Evolutionary conservation across 495 filamentous ascomycete species (phyloP), one percentile per base, ranked within the genome.

Genomic region (Beverwykella pulmonaria): DNA sequence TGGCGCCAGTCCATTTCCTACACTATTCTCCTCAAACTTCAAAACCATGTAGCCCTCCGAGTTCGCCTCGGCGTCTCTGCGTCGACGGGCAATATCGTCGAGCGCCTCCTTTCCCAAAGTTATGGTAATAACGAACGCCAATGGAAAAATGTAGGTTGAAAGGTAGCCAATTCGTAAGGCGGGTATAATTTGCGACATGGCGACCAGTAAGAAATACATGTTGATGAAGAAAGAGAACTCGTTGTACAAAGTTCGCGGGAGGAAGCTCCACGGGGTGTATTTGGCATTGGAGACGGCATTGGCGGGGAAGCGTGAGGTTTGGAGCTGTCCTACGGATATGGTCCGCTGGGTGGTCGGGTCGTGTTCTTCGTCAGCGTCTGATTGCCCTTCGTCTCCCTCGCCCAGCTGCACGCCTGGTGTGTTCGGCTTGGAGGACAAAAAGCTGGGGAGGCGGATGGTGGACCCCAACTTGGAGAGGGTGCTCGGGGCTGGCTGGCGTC

Each of bases 201-300:
- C 95, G 4, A 99, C 95, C 6, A 98, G 83, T 8, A 99, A 83
- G 76, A 98, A 99, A 73, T 99, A 99, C 73, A 97, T 88, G 81
- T 99, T 99, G 83, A 98, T 97, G 78, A 99, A 99, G 79, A 98
- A 98, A 49, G 92, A 96, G 74, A 99, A 99, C 71, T 99, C 95
- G 79, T 98, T 97, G 75, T 96, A 99, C 14, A 98, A 81, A 0
- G 95, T 98, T 25, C 91, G 82, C 3, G 95, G 95, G 2, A 99
- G 83, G 77, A 99, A 99, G 63, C 88, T 94, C 82, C 91, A 91
- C 0, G 92, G 86, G n/a, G 93, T 97, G 74, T 97, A 99, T 84
- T 97, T 97, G 46, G 95, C 93, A 78, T 99, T 97, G 20, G 92
- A 97, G 46, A 99, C 84, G 29, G 89, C 83, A 74, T 99, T 99